Evolutionary conservation across 768 basidiomycete species (phyloP).

Genomic region (Dendrothele bispora): DNA sequence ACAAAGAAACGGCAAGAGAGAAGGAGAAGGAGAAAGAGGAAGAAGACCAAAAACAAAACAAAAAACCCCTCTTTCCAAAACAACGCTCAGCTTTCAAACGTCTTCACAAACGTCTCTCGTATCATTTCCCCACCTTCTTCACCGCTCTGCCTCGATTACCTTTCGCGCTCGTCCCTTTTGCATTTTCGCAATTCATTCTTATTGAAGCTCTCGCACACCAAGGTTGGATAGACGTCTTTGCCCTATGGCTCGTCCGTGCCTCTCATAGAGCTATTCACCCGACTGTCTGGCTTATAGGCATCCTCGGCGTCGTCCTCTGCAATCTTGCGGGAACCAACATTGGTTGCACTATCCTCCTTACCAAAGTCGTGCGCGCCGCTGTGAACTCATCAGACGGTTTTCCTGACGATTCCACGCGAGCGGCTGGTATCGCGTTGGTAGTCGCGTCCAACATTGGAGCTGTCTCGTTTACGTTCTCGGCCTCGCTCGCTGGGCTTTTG

Average conservation of each 20-base stretch:
- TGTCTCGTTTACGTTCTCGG: constrained; percentile 85
- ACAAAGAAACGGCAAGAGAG: too few relatives aligned
- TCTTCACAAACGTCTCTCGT: constrained; percentile 18
- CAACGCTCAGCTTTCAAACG: not conserved
- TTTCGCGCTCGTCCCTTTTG: constrained; percentile 83
- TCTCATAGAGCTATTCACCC: constrained; percentile 30
- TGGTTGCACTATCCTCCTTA: constrained; percentile 84
- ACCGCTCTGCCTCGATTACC: constrained; percentile 70
- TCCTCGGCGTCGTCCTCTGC: constrained; percentile 62
- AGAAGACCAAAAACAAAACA: not conserved
- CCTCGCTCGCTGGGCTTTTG: constrained; percentile 84
- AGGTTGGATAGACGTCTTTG: constrained; percentile 89
- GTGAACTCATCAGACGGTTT: constrained; percentile 34
- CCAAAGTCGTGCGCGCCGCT: constrained; percentile 68
- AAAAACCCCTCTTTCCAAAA: not conserved
- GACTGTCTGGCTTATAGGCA: constrained; percentile 58
- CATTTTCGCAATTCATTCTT: constrained; percentile 93
- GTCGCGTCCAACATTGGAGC: constrained; percentile 90
- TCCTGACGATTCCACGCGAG: constrained; percentile 37
- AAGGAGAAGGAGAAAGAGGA: too few relatives aligned
- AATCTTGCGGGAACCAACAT: constrained; percentile 82
- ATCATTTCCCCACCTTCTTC: constrained; percentile 70
- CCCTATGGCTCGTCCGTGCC: constrained; percentile 50
- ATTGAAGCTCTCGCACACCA: constrained; percentile 79
- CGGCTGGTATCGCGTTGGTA: constrained; percentile 73